Conservation (phyloP, 306 rosid species). For the Vigna trinervia region DNA sequence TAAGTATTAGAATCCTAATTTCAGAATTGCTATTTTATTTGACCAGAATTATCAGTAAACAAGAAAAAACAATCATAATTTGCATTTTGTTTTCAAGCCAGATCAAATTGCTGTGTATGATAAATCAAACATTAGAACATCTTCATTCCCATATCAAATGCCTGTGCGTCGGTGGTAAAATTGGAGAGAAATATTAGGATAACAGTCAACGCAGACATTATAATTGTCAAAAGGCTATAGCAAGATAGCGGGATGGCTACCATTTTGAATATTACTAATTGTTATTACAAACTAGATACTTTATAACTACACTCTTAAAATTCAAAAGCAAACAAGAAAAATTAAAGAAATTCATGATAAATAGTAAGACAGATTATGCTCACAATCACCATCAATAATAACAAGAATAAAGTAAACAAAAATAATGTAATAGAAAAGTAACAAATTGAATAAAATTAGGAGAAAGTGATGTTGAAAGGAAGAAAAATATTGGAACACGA, state of each 20-base stretch:
- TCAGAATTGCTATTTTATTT: constrained; percentile 21
- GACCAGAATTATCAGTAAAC: constrained; percentile 5
- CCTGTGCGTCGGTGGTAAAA: not conserved
- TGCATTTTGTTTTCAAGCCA: not conserved
- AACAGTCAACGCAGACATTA: not conserved
- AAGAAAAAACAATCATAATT: not conserved
- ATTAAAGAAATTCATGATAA: not conserved
- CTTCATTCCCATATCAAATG: not conserved
- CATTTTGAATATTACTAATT: not conserved
- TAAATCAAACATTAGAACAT: not conserved
- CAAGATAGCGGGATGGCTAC: not conserved
- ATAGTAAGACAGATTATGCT: not conserved
- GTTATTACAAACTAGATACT: not conserved
- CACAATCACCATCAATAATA: not conserved
- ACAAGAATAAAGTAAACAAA: not conserved
- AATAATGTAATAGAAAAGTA: not conserved
- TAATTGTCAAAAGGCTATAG: not conserved
- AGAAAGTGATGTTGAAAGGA: not conserved
- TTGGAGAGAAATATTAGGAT: not conserved
- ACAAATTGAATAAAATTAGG: not conserved
- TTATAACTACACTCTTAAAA: not conserved
- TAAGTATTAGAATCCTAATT: constrained; percentile 41
- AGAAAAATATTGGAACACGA: not conserved
- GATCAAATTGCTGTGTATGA: constrained; percentile 1
- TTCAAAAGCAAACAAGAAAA: not conserved